Evolutionary conservation across 176 grass and related monocot genomes (phyloP).

Genomic region (Olyra latifolia): DNA sequence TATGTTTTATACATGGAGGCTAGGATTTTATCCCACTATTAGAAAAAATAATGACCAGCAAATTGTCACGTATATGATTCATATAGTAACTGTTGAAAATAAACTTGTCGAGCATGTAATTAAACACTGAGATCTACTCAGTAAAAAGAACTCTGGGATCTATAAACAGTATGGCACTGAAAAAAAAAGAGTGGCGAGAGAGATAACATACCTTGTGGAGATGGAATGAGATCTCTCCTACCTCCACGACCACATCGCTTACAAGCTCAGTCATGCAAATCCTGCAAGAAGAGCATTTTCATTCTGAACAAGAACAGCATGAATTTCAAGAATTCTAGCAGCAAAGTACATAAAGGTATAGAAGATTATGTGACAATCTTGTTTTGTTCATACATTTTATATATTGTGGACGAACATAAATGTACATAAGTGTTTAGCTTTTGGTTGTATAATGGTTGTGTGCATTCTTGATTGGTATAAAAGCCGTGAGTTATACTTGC

Average conservation of each 20-base stretch:
- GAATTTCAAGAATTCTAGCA: not conserved
- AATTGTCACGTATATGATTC: not conserved
- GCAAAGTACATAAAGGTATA: not conserved
- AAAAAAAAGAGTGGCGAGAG: not conserved
- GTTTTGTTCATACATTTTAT: not conserved
- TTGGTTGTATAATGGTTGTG: no score
- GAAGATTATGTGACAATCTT: not conserved
- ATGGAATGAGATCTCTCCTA: conserved; percentile 58
- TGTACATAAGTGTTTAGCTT: no score
- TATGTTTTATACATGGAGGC: no score
- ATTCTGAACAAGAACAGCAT: not conserved
- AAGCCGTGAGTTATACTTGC: no score
- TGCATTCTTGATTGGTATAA: no score
- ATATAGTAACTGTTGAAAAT: not conserved
- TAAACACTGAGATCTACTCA: not conserved
- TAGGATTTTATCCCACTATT: no score
- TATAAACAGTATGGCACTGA: not conserved
- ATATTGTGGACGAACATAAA: no score
- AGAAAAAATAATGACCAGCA: not conserved
- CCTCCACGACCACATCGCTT: conserved; percentile 64
- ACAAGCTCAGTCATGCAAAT: conserved; percentile 56
- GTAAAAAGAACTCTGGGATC: no score
- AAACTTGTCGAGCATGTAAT: not conserved
- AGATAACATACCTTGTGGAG: conserved; percentile 70
- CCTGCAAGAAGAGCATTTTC: conserved; percentile 31